Conservation (phyloP, 306 rosid species). For the Sicyos baderoa region DNA sequence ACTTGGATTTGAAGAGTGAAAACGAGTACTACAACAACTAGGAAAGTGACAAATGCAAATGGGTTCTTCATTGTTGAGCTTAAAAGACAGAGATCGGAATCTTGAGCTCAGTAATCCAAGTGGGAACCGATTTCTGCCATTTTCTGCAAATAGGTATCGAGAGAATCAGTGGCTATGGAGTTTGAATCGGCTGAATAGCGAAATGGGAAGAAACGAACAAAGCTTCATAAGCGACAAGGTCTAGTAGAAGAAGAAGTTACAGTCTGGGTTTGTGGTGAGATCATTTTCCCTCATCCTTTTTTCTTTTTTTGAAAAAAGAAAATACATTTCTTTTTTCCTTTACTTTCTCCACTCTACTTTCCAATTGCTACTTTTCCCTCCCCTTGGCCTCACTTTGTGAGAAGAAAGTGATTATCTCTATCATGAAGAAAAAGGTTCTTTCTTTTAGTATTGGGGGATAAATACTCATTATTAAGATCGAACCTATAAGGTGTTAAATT, state of each 20-base stretch:
- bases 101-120: slow-evolving; percentile 10
- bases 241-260: not conserved
- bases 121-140: not conserved
- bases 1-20: slow-evolving; percentile 32
- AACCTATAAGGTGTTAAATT: no score
- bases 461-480: no score
- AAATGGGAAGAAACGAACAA: slow-evolving; percentile 5
- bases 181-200: not conserved
- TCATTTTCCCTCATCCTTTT: not conserved
- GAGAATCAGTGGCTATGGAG: not conserved
- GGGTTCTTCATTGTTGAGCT: slow-evolving; percentile 44
- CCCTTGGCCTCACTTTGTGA: not conserved
- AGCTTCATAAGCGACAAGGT: not conserved
- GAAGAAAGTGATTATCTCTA: not conserved
- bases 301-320: not conserved
- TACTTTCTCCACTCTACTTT: not conserved
- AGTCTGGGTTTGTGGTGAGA: not conserved
- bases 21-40: slow-evolving; percentile 7
- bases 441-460: no score
- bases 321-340: not conserved
- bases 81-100: not conserved
- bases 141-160: slow-evolving; percentile 9
- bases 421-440: no score
- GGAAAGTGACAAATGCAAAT: slow-evolving; percentile 28
- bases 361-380: not conserved